phyloP scores from a whole-genome alignment of 176 grass and related monocot species.

The Microstegium vimineum region DNA sequence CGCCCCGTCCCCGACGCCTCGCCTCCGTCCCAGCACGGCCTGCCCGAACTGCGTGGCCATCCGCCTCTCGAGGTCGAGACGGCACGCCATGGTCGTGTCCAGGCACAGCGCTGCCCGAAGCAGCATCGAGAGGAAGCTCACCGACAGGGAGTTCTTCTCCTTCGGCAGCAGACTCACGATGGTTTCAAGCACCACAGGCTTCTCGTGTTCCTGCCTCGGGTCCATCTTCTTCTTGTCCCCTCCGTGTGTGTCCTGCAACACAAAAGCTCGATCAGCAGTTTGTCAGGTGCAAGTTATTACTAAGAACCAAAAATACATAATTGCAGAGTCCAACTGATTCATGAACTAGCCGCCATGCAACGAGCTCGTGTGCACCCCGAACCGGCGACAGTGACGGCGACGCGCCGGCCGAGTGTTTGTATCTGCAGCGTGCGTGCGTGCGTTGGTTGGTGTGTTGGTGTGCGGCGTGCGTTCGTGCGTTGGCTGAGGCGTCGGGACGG shows the following conservation, averaged over 20 bases:
- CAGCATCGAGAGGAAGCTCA: conserved; percentile 91
- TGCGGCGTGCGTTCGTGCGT: too few species aligned
- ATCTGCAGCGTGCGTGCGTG: too few species aligned
- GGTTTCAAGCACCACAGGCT: conserved; percentile 72
- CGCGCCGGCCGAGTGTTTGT: too few species aligned
- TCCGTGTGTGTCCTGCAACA: conserved; percentile 60
- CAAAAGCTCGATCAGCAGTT: neutral
- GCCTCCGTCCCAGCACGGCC: conserved; percentile 69
- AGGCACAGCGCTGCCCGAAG: conserved; percentile 65
- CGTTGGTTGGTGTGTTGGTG: too few species aligned
- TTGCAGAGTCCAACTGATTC: too few species aligned
- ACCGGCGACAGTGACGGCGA: too few species aligned
- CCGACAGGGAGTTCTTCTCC: conserved; percentile 73
- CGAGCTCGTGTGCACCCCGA: too few species aligned
- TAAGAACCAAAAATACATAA: too few species aligned
- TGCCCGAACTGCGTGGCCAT: conserved; percentile 73
- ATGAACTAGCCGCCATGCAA: too few species aligned
- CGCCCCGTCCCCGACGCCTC: too few species aligned
- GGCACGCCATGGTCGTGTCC: conserved; percentile 81
- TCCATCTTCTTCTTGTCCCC: conserved; percentile 63
- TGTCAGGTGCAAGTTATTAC: too few species aligned
- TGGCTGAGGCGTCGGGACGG: too few species aligned
- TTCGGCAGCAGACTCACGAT: conserved; percentile 78
- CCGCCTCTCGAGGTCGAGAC: conserved; percentile 77
- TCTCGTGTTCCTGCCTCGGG: conserved; percentile 72